phyloP scores from a whole-genome alignment of 176 grass and related monocot genomes.

The Elymus sibiricus region DNA sequence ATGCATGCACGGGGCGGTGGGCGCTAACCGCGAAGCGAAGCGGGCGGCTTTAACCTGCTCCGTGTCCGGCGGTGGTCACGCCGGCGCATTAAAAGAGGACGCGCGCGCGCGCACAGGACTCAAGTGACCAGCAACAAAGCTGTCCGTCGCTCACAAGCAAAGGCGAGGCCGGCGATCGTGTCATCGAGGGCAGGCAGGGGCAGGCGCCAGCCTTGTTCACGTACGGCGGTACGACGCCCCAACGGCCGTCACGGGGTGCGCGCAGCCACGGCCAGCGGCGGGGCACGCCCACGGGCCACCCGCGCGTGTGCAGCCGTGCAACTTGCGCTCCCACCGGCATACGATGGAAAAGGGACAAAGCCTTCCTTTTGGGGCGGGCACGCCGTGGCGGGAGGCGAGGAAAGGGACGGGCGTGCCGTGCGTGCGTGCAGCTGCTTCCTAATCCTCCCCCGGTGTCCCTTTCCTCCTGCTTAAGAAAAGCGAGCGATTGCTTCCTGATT shows the following conservation, averaged over 20 bases:
- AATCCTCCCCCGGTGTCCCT: conserved; percentile 3
- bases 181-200: background rate
- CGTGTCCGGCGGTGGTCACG: conserved; percentile 24
- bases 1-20: background rate
- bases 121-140: background rate
- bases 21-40: conserved; percentile 30
- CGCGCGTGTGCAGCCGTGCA: background rate
- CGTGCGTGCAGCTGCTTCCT: background rate
- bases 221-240: background rate
- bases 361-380: conserved; percentile 36
- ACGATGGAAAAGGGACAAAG: conserved; percentile 24
- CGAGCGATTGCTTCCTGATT: background rate
- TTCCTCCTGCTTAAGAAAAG: conserved; percentile 24
- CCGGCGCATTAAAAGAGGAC: conserved; percentile 27
- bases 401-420: background rate
- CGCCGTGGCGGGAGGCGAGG: conserved; percentile 21
- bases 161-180: background rate
- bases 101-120: background rate
- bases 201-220: conserved; percentile 9
- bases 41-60: conserved; percentile 20
- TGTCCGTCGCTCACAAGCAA: conserved; percentile 33
- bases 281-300: background rate
- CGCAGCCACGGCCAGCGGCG: too few relatives aligned
- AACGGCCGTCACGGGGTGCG: conserved; percentile 5
- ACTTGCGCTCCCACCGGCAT: background rate